A percentile compares a stretch with the other conserved stretches of the same genome.
phyloP scores from a whole-genome alignment of 2,329 filamentous ascomycete species.

The Plenodomus biglobosus region DNA sequence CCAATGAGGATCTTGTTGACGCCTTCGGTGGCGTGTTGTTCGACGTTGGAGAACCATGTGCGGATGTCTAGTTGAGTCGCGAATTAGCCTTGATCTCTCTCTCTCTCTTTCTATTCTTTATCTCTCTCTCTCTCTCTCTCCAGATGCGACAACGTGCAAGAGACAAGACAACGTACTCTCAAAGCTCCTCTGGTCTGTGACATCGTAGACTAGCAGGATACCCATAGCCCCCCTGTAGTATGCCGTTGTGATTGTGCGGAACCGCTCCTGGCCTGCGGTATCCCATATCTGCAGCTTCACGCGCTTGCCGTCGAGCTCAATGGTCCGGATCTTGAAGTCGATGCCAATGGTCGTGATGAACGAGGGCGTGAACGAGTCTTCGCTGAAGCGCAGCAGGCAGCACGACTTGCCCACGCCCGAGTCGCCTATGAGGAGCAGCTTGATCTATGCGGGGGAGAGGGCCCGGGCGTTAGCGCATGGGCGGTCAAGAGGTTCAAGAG shows the following conservation, averaged over 20 bases:
- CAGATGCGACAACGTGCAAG: no score
- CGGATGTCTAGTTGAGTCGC: constrained; percentile 74
- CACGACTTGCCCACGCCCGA: constrained; percentile 97
- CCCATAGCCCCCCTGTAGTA: constrained; percentile 99
- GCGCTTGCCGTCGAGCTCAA: constrained; percentile 97
- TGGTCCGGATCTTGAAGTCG: constrained; percentile 99
- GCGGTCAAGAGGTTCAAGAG: constrained; percentile 9
- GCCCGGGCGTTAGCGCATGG: constrained; percentile 9
- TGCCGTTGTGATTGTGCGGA: constrained; percentile 97
- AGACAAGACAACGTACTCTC: constrained; percentile 67
- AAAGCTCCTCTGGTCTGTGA: constrained; percentile 94
- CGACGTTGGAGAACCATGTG: constrained; percentile 99
- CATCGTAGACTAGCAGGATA: constrained; percentile 95
- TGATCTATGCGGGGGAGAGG: constrained; percentile 66
- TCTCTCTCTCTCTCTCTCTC: no score
- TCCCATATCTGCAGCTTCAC: constrained; percentile 99
- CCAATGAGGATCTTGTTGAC: constrained; percentile 99
- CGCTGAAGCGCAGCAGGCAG: constrained; percentile 93
- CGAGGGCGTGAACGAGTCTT: constrained; percentile 95
- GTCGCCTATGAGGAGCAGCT: constrained; percentile 93
- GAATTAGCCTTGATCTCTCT: no score
- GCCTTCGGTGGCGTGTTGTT: constrained; percentile 96
- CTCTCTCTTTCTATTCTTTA: no score
- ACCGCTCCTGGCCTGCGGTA: constrained; percentile 95
- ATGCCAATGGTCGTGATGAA: constrained; percentile 99